These are phyloP conservation scores for Circinella umbellata DNA, from an alignment of 371 early-diverging fungal genomes.

Conservation along the genomic window DNA sequence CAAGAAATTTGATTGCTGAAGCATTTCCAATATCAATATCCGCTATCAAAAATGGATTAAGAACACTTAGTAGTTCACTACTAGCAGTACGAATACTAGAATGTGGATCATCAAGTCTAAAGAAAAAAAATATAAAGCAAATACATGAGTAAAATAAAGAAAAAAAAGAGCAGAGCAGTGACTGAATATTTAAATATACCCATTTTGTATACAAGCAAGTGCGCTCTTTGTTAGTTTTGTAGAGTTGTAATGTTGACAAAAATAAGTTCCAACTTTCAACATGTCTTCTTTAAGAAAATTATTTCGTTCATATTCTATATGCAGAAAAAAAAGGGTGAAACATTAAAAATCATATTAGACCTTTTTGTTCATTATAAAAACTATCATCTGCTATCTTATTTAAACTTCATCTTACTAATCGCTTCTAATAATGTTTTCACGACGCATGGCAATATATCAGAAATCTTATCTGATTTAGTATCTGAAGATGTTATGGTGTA, in stretches of 20 bases:
- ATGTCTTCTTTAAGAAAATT: slow-evolving; percentile 25
- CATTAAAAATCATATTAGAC: not conserved
- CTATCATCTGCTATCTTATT: no score
- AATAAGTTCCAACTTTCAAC: slow-evolving; percentile 21
- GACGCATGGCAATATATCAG: not conserved
- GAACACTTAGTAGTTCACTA: slow-evolving; percentile 23
- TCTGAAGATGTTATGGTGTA: not conserved
- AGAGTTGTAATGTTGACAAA: slow-evolving; percentile 34
- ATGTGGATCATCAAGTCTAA: slow-evolving; percentile 33
- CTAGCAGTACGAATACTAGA: slow-evolving; percentile 26
- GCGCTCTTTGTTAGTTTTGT: slow-evolving; percentile 25
- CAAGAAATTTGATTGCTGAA: slow-evolving; percentile 20
- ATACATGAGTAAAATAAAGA: not conserved
- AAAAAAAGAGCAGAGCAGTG: no score
- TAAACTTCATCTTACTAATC: slow-evolving; percentile 15
- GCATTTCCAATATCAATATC: slow-evolving; percentile 21
- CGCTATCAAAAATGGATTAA: slow-evolving; percentile 36
- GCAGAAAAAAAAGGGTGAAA: not conserved
- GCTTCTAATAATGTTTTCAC: slow-evolving; percentile 12
- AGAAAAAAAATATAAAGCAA: not conserved
- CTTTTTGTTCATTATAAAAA: no score
- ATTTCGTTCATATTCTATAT: slow-evolving; percentile 34
- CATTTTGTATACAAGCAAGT: slow-evolving; percentile 22
- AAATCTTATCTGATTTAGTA: not conserved
- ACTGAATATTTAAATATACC: slow-evolving; percentile 17